These are phyloP conservation scores for Fusarium pseudocircinatum DNA, from an alignment of 2,329 filamentous ascomycete genomes.

Conservation along the genomic window DNA sequence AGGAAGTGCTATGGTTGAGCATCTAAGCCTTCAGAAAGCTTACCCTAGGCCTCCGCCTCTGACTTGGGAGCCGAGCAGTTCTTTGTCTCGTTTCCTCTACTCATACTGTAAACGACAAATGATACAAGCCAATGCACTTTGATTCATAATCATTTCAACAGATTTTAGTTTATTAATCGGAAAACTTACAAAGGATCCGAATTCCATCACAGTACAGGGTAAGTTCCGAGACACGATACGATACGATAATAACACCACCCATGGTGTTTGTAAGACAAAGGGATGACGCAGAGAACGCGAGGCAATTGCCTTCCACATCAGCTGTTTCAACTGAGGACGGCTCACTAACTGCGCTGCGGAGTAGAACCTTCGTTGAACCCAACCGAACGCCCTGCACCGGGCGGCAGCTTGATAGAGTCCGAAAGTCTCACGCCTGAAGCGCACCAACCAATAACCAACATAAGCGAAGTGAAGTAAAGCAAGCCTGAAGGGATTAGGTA, in stretches of 20 bases:
- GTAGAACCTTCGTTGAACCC: background rate
- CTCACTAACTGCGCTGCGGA: background rate
- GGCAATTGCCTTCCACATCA: constrained; percentile 6
- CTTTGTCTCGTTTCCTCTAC: background rate
- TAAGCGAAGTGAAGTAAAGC: background rate
- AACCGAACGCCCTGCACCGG: background rate
- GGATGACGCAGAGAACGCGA: background rate
- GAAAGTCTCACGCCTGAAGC: constrained; percentile 5
- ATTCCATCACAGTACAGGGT: background rate
- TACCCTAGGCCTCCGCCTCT: background rate
- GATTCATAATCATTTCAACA: background rate
- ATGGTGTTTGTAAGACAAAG: background rate
- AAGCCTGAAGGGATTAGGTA: background rate
- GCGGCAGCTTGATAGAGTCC: background rate
- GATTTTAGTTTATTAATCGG: background rate
- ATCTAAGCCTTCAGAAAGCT: accelerated
- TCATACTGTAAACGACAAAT: background rate
- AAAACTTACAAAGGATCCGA: background rate
- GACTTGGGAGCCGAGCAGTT: background rate
- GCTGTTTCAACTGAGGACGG: background rate
- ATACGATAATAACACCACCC: background rate
- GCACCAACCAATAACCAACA: background rate
- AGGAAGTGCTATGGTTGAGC: background rate
- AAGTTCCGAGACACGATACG: background rate
- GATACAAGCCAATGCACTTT: background rate